A percentile compares a stretch with the other conserved stretches of the same genome.
Evolutionary conservation across 768 basidiomycete species (phyloP).

Genomic region (Porphyrellus cyaneotinctus): DNA sequence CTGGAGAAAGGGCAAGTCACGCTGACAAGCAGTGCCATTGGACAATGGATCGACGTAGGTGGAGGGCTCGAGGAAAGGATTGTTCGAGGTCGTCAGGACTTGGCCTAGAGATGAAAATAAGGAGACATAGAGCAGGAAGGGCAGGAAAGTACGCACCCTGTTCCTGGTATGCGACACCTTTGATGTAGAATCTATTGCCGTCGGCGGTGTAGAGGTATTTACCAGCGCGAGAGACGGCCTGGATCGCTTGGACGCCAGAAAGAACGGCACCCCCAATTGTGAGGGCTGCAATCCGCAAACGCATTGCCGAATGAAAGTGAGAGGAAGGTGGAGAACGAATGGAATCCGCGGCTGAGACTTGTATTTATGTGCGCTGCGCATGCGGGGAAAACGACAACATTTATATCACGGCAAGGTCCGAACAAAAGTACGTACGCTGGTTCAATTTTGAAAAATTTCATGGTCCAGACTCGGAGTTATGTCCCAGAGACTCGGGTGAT

Average conservation of each 20-base stretch:
- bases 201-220: conserved; percentile 77
- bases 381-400: neutral
- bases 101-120: conserved; percentile 27
- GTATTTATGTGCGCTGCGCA: neutral
- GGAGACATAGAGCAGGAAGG: neutral
- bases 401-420: no score
- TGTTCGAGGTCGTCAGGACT: conserved; percentile 43
- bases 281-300: conserved; percentile 26
- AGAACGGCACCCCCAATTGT: conserved; percentile 39
- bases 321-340: conserved; percentile 7
- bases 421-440: no score
- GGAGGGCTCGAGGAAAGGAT: conserved; percentile 66
- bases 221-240: conserved; percentile 63
- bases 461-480: no score
- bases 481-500: no score
- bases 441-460: no score
- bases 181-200: conserved; percentile 82
- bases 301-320: conserved; percentile 24
- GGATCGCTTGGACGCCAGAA: conserved; percentile 60
- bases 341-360: neutral
- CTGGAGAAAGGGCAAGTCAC: conserved; percentile 76
- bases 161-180: conserved; percentile 80
- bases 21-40: conserved; percentile 58
- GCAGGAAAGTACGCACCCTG: conserved; percentile 49
- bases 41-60: conserved; percentile 80